Percentiles rank a stretch among this genome's conserved stretches.
Evolutionary conservation across 352 stramenopile species (phyloP).

Genomic region (Phytophthora citricola): DNA sequence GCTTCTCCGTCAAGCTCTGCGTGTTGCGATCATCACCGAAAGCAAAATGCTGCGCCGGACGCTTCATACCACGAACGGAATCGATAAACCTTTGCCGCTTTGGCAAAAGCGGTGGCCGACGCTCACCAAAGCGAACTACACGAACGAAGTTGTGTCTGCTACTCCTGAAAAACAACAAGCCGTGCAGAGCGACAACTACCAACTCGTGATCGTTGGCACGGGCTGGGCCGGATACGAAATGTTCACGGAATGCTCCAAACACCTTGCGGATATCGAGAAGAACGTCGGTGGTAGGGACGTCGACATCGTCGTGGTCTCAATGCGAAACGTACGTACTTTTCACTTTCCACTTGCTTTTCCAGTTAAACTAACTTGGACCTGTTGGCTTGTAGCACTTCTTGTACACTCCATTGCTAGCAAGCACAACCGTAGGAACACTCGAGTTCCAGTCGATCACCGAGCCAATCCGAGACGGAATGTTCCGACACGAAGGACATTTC

Average conservation of each 20-base stretch:
- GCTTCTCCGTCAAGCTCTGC: conserved; percentile 19
- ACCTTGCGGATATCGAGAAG: conserved; percentile 66
- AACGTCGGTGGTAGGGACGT: conserved; percentile 54
- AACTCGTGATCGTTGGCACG: conserved; percentile 78
- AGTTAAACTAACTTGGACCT: conserved; percentile 3
- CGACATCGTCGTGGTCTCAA: conserved; percentile 78
- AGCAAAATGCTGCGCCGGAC: conserved; percentile 15
- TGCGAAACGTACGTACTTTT: conserved; percentile 64
- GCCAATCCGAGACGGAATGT: conserved; percentile 88
- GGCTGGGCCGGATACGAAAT: conserved; percentile 82
- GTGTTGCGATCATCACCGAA: conserved; percentile 22
- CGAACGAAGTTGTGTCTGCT: conserved; percentile 9
- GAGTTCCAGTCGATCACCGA: conserved; percentile 98
- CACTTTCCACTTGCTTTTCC: neutral
- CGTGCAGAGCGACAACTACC: conserved; percentile 57
- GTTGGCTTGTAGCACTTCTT: conserved; percentile 90
- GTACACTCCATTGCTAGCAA: conserved; percentile 97
- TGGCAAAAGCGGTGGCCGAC: conserved; percentile 36
- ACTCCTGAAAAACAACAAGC: conserved; percentile 10
- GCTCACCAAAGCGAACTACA: conserved; percentile 31
- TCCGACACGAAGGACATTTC: conserved; percentile 76
- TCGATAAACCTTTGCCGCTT: conserved; percentile 24
- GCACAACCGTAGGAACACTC: conserved; percentile 94
- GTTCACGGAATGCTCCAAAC: conserved; percentile 73
- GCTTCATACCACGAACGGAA: conserved; percentile 22